Conservation (phyloP, 2,329 filamentous ascomycete genomes). For the Bipolaris victoriae region DNA sequence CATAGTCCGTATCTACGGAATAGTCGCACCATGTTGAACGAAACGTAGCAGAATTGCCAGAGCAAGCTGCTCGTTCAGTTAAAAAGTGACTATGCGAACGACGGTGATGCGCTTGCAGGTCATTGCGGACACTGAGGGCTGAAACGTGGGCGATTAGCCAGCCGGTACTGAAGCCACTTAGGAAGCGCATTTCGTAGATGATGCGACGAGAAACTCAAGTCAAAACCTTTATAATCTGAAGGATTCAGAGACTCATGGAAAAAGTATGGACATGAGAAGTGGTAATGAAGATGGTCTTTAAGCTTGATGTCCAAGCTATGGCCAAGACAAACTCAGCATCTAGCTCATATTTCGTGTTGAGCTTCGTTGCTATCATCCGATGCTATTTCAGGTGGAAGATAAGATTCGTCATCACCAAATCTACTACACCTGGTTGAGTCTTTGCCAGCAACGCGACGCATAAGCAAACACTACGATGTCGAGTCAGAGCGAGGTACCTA, state of each 20-base stretch:
- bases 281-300: neutral
- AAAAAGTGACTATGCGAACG: neutral
- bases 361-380: neutral
- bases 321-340: neutral
- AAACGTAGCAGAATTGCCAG: conserved; percentile 40
- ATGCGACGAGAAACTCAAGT: too few species aligned
- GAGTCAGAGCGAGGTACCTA: neutral
- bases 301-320: neutral
- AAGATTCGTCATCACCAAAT: neutral
- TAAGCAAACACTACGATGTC: neutral
- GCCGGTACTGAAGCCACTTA: neutral
- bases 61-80: conserved; percentile 29
- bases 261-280: neutral
- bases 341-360: neutral
- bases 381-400: neutral
- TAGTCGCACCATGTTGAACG: conserved; percentile 55
- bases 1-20: conserved; percentile 41
- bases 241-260: neutral
- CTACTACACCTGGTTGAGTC: neutral
- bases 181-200: neutral
- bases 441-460: neutral
- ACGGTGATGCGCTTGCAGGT: neutral
- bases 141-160: neutral
- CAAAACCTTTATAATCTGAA: too few species aligned
- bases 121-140: neutral